Percentiles rank a stretch among this genome's conserved stretches.
phyloP scores from a whole-genome alignment of 768 basidiomycete genomes.

The Zangia roseola region DNA sequence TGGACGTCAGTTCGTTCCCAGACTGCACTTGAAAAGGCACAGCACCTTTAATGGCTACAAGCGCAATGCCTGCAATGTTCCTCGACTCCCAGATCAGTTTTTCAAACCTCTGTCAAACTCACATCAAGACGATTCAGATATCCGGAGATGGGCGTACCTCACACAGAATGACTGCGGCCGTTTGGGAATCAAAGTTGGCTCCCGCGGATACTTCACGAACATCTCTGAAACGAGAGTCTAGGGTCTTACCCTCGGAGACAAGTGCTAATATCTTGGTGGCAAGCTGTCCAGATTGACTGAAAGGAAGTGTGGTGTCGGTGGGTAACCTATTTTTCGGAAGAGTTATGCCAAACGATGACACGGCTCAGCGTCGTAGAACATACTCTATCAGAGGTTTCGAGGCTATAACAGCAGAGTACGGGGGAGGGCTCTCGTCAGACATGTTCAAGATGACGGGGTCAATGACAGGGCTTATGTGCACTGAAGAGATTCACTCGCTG shows the following conservation, averaged over 20 bases:
- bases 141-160: conserved; percentile 4
- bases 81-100: conserved; percentile 20
- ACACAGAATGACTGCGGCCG: conserved; percentile 3
- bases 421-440: conserved; percentile 14
- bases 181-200: conserved; percentile 10
- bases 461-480: conserved; percentile 1
- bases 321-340: background rate
- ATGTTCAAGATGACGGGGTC: background rate
- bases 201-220: conserved; percentile 7
- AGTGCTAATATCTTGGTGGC: conserved; percentile 6
- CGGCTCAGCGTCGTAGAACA: background rate
- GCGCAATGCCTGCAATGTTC: conserved; percentile 8
- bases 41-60: conserved; percentile 17
- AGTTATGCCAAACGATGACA: background rate
- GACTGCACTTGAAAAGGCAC: background rate
- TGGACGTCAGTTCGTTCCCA: background rate
- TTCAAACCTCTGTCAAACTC: conserved; percentile 11
- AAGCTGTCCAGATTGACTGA: conserved; percentile 7
- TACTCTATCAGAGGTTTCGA: background rate
- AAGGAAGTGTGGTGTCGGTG: conserved; percentile 3
- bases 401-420: conserved; percentile 13
- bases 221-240: conserved; percentile 14
- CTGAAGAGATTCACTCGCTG: background rate
- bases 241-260: conserved; percentile 11
- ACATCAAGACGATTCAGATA: background rate